These are phyloP conservation scores for Globisporangium yorkense DNA, from an alignment of 352 stramenopile species.

Conservation along the genomic window DNA sequence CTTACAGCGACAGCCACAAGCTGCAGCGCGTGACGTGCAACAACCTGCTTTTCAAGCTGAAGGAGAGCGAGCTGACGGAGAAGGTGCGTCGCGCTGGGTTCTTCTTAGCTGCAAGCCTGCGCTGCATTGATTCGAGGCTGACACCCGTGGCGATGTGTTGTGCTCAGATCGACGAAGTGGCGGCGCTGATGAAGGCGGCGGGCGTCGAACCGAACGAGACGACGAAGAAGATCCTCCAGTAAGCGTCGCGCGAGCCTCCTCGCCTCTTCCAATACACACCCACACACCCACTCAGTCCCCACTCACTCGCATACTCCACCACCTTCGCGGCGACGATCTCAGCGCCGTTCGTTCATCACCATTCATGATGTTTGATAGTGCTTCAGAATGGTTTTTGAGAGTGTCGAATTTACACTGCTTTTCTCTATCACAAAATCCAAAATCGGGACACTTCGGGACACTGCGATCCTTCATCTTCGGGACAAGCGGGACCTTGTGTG, in stretches of 20 bases:
- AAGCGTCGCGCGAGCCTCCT: constrained; percentile 10
- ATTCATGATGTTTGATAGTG: neutral
- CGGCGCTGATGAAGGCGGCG: constrained; percentile 68
- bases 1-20: constrained; percentile 51
- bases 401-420: no score
- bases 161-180: constrained; percentile 65
- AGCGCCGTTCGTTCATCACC: neutral
- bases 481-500: neutral
- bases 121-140: neutral
- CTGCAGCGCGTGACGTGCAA: constrained; percentile 84
- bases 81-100: constrained; percentile 23
- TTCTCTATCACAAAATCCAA: neutral
- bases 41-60: constrained; percentile 85
- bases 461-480: no score
- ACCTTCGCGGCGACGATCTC: neutral
- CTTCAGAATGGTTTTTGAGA: no score
- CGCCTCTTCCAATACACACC: constrained; percentile 7
- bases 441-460: neutral
- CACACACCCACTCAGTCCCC: neutral
- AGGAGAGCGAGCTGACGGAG: constrained; percentile 67
- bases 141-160: neutral
- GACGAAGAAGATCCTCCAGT: constrained; percentile 80
- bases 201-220: constrained; percentile 78
- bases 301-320: neutral
- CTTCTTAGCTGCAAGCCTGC: neutral